Evolutionary conservation across 2,329 filamentous ascomycete genomes (phyloP), one percentile per base, ranked within the genome.

Genomic region (Amauroascus niger): DNA sequence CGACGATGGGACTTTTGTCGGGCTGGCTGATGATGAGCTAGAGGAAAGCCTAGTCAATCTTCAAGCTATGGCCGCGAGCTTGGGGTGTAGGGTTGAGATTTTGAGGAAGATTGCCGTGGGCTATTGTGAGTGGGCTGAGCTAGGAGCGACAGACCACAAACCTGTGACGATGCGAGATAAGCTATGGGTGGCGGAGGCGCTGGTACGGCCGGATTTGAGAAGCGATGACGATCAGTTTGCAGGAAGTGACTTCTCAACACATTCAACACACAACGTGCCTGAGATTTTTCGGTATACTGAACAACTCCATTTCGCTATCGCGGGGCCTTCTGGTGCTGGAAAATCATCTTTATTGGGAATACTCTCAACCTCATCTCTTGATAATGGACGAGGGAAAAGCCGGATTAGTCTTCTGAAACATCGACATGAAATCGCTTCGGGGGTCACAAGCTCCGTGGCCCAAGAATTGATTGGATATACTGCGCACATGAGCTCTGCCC

Each of bases 301-400:
- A 81, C 82, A 3, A 74, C 71, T 9, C 79, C 89, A 56, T 90
- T 97, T 67, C 22, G 95, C 90, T 1, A 75, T 98, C 49, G 89
- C 87, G 0, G 93, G 93, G 0, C 86, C 90, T 7, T 95, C 89
- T 8, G 88, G 85, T 45, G 93, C 88, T 43, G 93, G 93, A 0
- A 98, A 98, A 68, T 95, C 91, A 1, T 94, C 87, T 30, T 72
- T 98, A 20, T 71, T 98, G 0, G 93, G 93, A 0, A 95, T 88
- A 0, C 71, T 98, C 24, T 91, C 88, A 0, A 95, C 88, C 0
- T 89, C 89, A 1, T 86, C 84, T 1, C 74, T 95, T 16, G 93
- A 98, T 66, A 96, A 97, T 67, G 91, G 91, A 0, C 79, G 90
- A 58, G 93, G 93, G 0, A 93, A 89, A 65, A 95, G 88, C 65